Conservation (phyloP, 106 monocot genomes). For the Dioscorea alata region DNA sequence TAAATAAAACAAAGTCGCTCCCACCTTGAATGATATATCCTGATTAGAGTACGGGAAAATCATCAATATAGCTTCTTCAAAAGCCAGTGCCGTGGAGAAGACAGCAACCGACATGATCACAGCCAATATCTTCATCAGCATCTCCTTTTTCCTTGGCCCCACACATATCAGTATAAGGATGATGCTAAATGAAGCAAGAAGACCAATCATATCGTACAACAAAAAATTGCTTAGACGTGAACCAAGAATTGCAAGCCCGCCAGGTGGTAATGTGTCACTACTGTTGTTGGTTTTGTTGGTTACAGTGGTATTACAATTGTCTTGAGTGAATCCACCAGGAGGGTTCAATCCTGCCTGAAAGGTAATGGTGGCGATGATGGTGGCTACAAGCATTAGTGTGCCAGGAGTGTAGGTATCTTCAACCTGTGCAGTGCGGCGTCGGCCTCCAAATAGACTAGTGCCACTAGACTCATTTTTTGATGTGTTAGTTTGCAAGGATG, state of each 20-base stretch:
- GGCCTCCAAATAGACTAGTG: too few species aligned
- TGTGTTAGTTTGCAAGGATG: background rate
- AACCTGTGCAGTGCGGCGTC: too few species aligned
- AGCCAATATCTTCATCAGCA: background rate
- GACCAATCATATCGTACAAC: slow-evolving; percentile 4
- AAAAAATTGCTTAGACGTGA: background rate
- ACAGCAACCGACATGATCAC: slow-evolving; percentile 19
- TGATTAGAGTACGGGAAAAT: background rate
- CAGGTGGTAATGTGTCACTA: accelerated
- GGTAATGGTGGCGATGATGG: slow-evolving; percentile 24
- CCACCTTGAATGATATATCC: background rate
- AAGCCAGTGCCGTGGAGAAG: slow-evolving; percentile 7
- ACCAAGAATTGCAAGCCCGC: background rate
- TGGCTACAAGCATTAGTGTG: slow-evolving; percentile 16
- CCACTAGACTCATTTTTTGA: background rate
- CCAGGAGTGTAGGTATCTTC: background rate
- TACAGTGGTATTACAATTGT: background rate
- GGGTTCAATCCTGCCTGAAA: slow-evolving; percentile 27
- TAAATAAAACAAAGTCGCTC: background rate
- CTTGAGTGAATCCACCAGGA: slow-evolving; percentile 16
- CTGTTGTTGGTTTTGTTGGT: background rate
- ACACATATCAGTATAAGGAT: slow-evolving; percentile 19
- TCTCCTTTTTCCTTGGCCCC: background rate
- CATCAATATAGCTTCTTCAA: background rate
- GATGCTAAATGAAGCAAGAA: slow-evolving; percentile 17